Base-by-base conservation (phyloP, 495 filamentous ascomycete genomes). In the Tuber microsphaerosporum region DNA sequence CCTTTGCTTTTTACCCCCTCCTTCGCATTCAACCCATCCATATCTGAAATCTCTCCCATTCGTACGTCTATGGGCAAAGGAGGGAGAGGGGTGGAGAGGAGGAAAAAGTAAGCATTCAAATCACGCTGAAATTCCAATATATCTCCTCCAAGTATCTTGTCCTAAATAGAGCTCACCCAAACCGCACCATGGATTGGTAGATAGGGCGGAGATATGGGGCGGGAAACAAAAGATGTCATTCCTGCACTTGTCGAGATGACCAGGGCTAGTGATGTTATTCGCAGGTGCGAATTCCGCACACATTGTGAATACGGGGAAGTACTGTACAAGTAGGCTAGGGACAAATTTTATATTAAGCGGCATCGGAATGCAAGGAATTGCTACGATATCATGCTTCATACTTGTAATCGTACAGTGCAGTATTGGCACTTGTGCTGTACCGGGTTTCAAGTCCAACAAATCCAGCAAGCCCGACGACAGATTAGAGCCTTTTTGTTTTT, bases 31-130 rank as follows among this genome's bases (percentile, higher is more conserved):
- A 34, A 43, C 3, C 14, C 26, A 65, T 17, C 12, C 56, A 34
- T 65, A 65, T 65, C 56, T 65, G 26, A 65, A 65, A 65, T 65
- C 56, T 65, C 26, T 65, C 56, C 56, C 26, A 65, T 65, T 16
- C 26, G 56, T 14, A 37, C 34, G 34, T 37, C 1, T 37, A 65
- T 19, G 26, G 26, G 26, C 56, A 34, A 31, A 46, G 17, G 45
- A 46, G 45, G 45, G 12, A 31, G n/a, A 16, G n/a, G n/a, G 56
- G 26, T 12, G 1, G n/a, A n/a, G 56, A 2, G 17, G 26, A 17
- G 56, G 56, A 17, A 34, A 34, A 31, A 65, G 56, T 10, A 65
- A 65, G 26, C 26, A 65, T 65, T 9, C 56, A 17, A 65, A 34
- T 34, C 56, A 65, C 31, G 26, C 14, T 65, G 56, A 34, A 19